A percentile compares a stretch with the other conserved stretches of the same genome.
phyloP scores from a whole-genome alignment of 352 stramenopile species.

The Globisporangium abappressorium region DNA sequence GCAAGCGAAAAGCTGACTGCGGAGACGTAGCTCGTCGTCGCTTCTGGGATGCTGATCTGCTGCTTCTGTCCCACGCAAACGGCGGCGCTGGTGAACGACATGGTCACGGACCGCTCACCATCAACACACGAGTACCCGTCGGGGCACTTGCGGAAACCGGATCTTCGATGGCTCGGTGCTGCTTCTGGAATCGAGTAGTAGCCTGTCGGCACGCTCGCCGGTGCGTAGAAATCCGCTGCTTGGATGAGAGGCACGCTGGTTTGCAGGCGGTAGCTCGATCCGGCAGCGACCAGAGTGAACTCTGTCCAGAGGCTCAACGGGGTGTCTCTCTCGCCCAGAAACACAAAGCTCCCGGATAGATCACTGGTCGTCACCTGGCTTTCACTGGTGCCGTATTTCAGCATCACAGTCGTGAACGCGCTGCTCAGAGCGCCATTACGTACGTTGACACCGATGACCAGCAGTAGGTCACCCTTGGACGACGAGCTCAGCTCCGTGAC shows the following conservation, averaged over 20 bases:
- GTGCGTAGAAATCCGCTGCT: slow-evolving; percentile 26
- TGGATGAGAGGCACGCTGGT: slow-evolving; percentile 28
- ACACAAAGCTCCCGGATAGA: slow-evolving; percentile 8
- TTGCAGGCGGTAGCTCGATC: slow-evolving; percentile 6
- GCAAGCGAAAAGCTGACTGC: slow-evolving; percentile 32
- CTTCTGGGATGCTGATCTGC: slow-evolving; percentile 32
- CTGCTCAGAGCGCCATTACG: slow-evolving; percentile 16
- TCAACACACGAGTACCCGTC: slow-evolving; percentile 37
- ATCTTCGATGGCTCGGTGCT: slow-evolving; percentile 22
- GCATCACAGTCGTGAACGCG: neutral
- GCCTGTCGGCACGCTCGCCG: slow-evolving; percentile 31
- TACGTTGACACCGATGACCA: slow-evolving; percentile 22
- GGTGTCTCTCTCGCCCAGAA: slow-evolving; percentile 6
- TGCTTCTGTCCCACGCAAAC: slow-evolving; percentile 43
- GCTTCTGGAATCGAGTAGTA: slow-evolving; percentile 52
- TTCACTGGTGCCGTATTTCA: slow-evolving; percentile 1
- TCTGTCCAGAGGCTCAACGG: neutral
- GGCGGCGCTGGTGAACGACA: slow-evolving; percentile 25
- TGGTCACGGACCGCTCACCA: slow-evolving; percentile 28
- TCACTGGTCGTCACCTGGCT: neutral
- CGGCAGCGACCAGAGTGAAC: slow-evolving; percentile 2
- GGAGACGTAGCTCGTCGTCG: slow-evolving; percentile 28
- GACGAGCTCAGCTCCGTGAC: slow-evolving; percentile 7
- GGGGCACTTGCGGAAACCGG: slow-evolving; percentile 36
- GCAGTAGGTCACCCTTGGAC: slow-evolving; percentile 15